These are phyloP conservation scores for Fraxinus baroniana DNA, from an alignment of 305 asterid species.

Conservation along the genomic window DNA sequence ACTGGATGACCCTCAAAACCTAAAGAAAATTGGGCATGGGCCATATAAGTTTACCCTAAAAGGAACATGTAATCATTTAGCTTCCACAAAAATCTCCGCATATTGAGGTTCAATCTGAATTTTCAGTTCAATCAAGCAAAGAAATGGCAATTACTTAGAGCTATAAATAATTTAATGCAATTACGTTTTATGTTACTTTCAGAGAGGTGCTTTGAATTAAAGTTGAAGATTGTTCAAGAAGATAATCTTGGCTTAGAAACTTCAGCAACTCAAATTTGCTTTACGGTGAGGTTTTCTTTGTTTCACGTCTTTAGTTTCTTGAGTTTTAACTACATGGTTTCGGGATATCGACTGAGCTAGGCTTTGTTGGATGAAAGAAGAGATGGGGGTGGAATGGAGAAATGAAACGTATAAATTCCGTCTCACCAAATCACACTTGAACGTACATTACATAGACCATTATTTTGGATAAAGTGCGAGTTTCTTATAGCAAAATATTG, in stretches of 20 bases:
- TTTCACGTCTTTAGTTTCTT: background rate
- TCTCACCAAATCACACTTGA: background rate
- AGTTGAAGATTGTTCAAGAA: background rate
- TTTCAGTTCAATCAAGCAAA: background rate
- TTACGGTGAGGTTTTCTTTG: background rate
- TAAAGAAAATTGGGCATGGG: background rate
- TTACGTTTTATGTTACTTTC: background rate
- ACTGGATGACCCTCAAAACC: background rate
- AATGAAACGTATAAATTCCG: background rate
- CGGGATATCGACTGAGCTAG: background rate
- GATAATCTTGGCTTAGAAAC: conserved; percentile 1
- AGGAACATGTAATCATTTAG: background rate
- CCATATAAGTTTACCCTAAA: background rate
- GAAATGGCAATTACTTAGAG: background rate
- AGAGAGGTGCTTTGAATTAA: background rate
- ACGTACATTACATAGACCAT: background rate
- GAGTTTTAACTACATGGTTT: background rate
- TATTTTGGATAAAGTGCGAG: background rate
- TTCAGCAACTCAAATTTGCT: conserved; percentile 6
- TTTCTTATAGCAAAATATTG: background rate
- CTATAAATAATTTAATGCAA: background rate
- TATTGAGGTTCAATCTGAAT: background rate
- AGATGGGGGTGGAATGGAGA: background rate
- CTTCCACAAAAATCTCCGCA: background rate
- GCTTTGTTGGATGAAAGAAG: background rate